phyloP scores from a whole-genome alignment of 345 rosid species.

The Brassica rapa region DNA sequence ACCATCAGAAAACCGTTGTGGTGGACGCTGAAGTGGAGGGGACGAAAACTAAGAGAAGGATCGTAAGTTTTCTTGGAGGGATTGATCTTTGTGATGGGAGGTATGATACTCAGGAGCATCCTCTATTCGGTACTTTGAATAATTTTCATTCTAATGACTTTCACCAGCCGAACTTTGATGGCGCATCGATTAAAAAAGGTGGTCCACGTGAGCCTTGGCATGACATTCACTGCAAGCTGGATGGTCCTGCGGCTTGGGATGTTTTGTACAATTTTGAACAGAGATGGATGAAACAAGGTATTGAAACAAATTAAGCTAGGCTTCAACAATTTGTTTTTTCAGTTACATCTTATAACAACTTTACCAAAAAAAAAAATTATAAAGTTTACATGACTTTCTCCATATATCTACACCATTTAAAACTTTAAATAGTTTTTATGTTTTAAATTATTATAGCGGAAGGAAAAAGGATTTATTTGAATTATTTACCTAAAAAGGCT shows the following conservation, averaged over 20 bases:
- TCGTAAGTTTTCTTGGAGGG: constrained; percentile 85
- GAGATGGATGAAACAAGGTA: constrained; percentile 74
- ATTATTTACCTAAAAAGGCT: background rate
- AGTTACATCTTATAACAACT: background rate
- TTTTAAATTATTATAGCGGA: background rate
- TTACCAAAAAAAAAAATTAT: background rate
- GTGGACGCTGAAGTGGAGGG: constrained; percentile 52
- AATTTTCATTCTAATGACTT: constrained; percentile 59
- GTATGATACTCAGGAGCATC: constrained; percentile 73
- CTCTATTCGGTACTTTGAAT: constrained; percentile 60
- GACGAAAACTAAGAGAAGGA: constrained; percentile 41
- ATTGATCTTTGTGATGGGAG: constrained; percentile 91
- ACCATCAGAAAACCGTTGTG: constrained; percentile 74
- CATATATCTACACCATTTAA: background rate
- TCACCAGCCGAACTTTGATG: constrained; percentile 77
- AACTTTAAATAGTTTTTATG: background rate
- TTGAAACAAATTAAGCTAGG: background rate
- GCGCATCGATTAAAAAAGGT: constrained; percentile 63
- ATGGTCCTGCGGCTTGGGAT: constrained; percentile 92
- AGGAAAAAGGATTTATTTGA: background rate
- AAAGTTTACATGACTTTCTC: background rate
- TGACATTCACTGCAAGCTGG: constrained; percentile 80
- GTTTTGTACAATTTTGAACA: constrained; percentile 87
- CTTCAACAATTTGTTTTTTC: background rate
- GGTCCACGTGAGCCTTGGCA: constrained; percentile 99